Evolutionary conservation across 768 basidiomycete species (phyloP).

Genomic region (Brasilioporus rufonigricans): DNA sequence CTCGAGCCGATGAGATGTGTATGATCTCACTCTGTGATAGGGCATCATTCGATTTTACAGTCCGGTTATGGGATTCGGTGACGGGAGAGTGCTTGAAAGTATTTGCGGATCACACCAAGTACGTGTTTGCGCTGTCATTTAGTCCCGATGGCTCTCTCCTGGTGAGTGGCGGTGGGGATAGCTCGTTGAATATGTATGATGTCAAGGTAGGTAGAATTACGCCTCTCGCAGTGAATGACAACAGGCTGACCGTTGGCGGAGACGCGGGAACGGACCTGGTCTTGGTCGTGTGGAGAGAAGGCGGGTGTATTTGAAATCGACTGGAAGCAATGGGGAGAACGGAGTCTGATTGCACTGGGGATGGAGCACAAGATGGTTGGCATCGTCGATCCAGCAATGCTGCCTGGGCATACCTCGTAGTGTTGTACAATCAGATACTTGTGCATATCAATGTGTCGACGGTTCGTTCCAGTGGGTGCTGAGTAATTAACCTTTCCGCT

Average conservation of each 20-base stretch:
- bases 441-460: conserved; percentile 9
- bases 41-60: conserved; percentile 77
- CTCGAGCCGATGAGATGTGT: background rate
- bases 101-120: conserved; percentile 67
- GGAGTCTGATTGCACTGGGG: conserved; percentile 66
- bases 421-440: too few species aligned
- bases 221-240: background rate
- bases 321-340: conserved; percentile 57
- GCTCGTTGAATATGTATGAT: conserved; percentile 70
- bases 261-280: conserved; percentile 52
- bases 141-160: conserved; percentile 71
- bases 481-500: conserved; percentile 12
- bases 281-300: conserved; percentile 62
- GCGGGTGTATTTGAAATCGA: conserved; percentile 74
- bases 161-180: conserved; percentile 79
- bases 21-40: conserved; percentile 35
- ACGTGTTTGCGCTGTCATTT: conserved; percentile 73
- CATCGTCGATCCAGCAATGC: conserved; percentile 57
- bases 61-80: conserved; percentile 79
- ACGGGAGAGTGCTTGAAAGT: conserved; percentile 73
- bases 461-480: background rate
- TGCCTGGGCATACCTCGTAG: background rate
- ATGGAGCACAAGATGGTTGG: conserved; percentile 66
- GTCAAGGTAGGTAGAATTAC: conserved; percentile 53
- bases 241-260: conserved; percentile 30